Evolutionary conservation across 805 yeast species (phyloP), one percentile per base, ranked within the genome.

Genomic region (Pichia manshurica): DNA sequence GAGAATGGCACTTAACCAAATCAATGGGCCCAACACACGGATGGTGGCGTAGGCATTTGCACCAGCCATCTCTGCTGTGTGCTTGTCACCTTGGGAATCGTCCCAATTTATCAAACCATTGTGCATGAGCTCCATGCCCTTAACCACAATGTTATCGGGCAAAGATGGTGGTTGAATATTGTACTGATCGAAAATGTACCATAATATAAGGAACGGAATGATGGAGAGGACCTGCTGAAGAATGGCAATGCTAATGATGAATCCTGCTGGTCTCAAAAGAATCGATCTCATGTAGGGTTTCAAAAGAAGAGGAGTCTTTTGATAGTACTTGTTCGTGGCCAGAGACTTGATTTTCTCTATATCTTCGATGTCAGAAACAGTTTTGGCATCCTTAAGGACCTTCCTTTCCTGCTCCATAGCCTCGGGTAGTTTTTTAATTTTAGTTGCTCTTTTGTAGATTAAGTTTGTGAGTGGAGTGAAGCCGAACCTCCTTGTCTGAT

Each of bases 211-310:
- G 44, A 78, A 69, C 6, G 83, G 83, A 17, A 74, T 68, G 3
- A 78, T 67, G 1, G 81, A 81, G 0, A 80, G 68, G 42, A 74
- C 58, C 54, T 78, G 82, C 52, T 78, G 83, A 15, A 78, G 64
- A 12, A 77, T 66, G 6, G 72, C 60, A 54, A 78, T 75, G 13
- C 79, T 67, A 3, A 75, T 55, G 6, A 75, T 73, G 55, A 67
- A 67, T 10, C 65, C 68, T 29, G 64, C 40, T 1, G 71, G 71
- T 40, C 67, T 52, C 4, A 56, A 37, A 48, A 66, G 43, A 42
- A 67, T 49, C 5, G 59, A 55, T 39, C 57, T 54, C 58, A 65
- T 55, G 44, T 64, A 65, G 5, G 70, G 69, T 38, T 55, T 62
- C 15, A 66, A 42, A 3, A 65, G 42, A 3, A 52, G 43, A 4